Base-by-base conservation (phyloP, 1,284 basidiomycete genomes). In the Abortiporus biennis region DNA sequence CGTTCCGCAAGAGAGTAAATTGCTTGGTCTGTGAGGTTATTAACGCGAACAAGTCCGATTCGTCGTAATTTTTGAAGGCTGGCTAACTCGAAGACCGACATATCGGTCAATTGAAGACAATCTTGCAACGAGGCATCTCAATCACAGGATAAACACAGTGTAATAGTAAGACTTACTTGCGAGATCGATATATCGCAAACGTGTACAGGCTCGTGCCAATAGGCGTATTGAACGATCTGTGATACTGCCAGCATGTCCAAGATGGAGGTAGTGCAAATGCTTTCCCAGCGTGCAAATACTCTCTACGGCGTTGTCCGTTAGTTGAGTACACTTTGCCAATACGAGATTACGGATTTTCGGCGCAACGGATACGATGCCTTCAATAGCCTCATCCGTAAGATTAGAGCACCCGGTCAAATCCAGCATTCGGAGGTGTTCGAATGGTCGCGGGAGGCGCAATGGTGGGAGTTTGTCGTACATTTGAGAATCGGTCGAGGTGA, bases 141-240 rank as follows among this genome's bases (percentile, higher is more conserved):
- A 43, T 24, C 4, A 43, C 27, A 33, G 41, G 23, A 36, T 41
- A 40, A 38, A 37, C 44, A 40, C 25, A 39, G 29, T 32, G 38
- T 42, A 45, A 43, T 19, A 33, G 40, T 41, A 36, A 20, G 6
- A 77, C 86, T 61, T 49, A 93, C 94, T 95, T 3, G 96, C 96
- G 50, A 99, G 81, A 62, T 99, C 96, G 47, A 99, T 84, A 61
- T 99, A 99, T 52, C 96, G 75, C 44, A 99, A 63, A n/a, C 96
- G 74, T 0, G 91, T 94, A 63, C 96, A 99, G 17, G 79, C 77
- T 31, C 90, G 74, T 3, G 92, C 93, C 13, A 99, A 70, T 6
- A 78, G 76, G 40, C 82, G 84, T 29, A 99, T 85, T 5, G 89
- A 92, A 20, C 78, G 76, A 60, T 99, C 96, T 2, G 94, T 96